These are phyloP conservation scores for Withania somnifera DNA, from an alignment of 305 asterid species.

Conservation along the genomic window DNA sequence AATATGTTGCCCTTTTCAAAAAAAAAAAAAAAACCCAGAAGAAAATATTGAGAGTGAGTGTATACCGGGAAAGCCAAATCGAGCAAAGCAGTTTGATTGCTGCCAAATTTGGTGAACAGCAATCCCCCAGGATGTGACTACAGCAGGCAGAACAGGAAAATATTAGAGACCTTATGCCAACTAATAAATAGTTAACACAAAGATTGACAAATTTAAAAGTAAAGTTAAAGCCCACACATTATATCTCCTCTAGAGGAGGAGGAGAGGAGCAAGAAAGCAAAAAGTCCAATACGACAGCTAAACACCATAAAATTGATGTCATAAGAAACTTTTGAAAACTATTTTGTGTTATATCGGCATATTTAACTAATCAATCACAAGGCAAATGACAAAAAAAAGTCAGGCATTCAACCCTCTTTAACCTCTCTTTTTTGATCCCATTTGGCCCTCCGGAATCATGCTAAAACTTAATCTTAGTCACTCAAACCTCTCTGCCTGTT, in stretches of 20 bases:
- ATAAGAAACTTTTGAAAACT: background rate
- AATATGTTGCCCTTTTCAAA: background rate
- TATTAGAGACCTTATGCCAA: conserved; percentile 4
- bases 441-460: background rate
- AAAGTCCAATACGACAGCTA: background rate
- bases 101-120: conserved; percentile 73
- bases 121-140: conserved; percentile 77
- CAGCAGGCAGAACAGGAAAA: conserved; percentile 16
- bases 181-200: background rate
- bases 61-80: conserved; percentile 73
- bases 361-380: background rate
- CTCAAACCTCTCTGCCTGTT: background rate
- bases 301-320: background rate
- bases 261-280: background rate
- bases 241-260: background rate
- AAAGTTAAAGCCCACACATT: background rate
- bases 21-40: background rate
- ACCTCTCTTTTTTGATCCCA: background rate
- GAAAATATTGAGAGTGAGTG: background rate
- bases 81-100: conserved; percentile 72
- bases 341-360: background rate
- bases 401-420: background rate
- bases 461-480: background rate
- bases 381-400: background rate
- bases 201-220: background rate